These are phyloP conservation scores for Camellia oleifera DNA, from an alignment of 179 eudicot genomes.

Conservation along the genomic window DNA sequence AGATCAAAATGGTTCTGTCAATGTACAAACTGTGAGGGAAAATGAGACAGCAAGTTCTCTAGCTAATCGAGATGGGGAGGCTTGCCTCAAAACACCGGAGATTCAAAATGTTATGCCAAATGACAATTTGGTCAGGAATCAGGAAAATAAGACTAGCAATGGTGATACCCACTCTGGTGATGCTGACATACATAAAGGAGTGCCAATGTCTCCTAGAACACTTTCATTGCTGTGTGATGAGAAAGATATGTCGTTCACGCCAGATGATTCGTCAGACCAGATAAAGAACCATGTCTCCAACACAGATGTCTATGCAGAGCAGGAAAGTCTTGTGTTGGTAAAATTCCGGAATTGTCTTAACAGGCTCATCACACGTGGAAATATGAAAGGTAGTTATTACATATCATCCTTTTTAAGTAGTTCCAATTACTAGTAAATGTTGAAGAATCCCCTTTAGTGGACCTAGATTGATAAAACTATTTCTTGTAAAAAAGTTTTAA, in stretches of 20 bases:
- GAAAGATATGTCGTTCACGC: constrained; percentile 37
- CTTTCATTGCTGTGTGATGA: constrained; percentile 71
- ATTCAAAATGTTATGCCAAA: constrained; percentile 20
- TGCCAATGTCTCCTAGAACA: constrained; percentile 67
- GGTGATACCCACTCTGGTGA: constrained; percentile 34
- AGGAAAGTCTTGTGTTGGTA: constrained; percentile 59
- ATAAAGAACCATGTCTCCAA: constrained; percentile 25
- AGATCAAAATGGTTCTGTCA: constrained; percentile 2
- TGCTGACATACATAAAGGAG: constrained; percentile 35
- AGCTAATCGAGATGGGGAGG: constrained; percentile 29
- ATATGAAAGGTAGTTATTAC: constrained; percentile 41
- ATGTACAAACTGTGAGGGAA: not conserved
- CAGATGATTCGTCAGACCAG: constrained; percentile 36
- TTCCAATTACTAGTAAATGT: not conserved
- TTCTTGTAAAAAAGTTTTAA: not conserved
- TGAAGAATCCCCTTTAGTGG: not conserved
- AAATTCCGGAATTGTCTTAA: constrained; percentile 57
- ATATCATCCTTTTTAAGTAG: constrained; percentile 11
- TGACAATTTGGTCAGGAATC: constrained; percentile 21
- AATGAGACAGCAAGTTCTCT: not conserved
- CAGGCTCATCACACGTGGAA: constrained; percentile 52
- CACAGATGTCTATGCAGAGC: constrained; percentile 49
- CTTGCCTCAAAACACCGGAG: constrained; percentile 16
- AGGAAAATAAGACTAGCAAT: constrained; percentile 24
- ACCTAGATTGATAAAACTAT: not conserved